Percentiles rank a stretch among this genome's conserved stretches.
These are phyloP conservation scores for Macadamia integrifolia DNA, from an alignment of 164 flowering plant species.

Conservation along the genomic window DNA sequence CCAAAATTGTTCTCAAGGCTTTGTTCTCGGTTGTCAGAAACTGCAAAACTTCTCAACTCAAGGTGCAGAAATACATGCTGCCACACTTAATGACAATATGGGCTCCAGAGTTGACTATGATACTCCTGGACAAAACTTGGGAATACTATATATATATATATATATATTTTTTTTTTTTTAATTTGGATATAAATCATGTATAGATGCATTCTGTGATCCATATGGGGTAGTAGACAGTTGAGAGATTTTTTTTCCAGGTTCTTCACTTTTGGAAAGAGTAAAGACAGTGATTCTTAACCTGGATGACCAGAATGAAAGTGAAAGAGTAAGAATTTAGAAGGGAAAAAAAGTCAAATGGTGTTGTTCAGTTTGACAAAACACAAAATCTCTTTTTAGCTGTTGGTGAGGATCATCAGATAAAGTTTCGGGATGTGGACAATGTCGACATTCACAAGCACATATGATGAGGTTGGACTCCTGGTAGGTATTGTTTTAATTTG, in stretches of 20 bases:
- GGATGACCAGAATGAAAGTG: conserved; percentile 96
- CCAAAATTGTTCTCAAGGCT: too few species aligned
- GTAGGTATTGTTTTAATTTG: conserved; percentile 32
- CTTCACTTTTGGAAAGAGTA: conserved; percentile 93
- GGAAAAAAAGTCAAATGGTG: conserved; percentile 46
- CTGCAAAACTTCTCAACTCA: too few species aligned
- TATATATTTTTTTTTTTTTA: background rate
- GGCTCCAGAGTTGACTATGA: conserved; percentile 95
- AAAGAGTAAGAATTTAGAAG: conserved; percentile 86
- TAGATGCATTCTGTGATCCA: background rate
- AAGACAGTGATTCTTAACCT: conserved; percentile 77
- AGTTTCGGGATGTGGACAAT: conserved; percentile 93
- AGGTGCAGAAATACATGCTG: too few species aligned
- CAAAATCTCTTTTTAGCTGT: conserved; percentile 83
- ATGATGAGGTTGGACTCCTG: conserved; percentile 89
- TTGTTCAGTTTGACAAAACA: conserved; percentile 87
- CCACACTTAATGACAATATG: conserved; percentile 57
- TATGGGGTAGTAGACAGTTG: background rate
- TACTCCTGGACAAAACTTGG: conserved; percentile 56
- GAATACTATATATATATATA: background rate
- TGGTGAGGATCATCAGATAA: conserved; percentile 86
- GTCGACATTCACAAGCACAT: conserved; percentile 42
- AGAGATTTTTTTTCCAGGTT: conserved; percentile 35
- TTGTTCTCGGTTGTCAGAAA: too few species aligned
- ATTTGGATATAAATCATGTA: background rate